Conservation (phyloP, 257 asterid genomes). For the Solanum sparsipilum region DNA sequence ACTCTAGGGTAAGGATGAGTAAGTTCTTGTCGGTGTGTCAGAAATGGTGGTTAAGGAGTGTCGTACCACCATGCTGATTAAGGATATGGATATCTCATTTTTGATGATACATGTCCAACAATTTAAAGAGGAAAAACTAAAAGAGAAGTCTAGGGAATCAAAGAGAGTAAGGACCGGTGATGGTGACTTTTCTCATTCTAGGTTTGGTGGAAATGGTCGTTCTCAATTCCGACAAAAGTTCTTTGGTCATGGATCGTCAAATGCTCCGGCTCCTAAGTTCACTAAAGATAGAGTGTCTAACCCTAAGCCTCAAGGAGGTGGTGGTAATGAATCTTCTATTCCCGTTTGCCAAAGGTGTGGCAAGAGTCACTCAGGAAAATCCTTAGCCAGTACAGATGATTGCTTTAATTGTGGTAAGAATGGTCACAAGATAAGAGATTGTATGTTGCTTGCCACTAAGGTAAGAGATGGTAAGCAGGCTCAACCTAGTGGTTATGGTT, state of each 20-base stretch:
- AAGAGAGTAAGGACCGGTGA: neutral
- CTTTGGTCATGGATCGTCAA: neutral
- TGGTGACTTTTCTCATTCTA: neutral
- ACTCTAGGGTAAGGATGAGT: neutral
- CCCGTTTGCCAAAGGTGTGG: too few species aligned
- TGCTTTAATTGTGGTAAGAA: too few species aligned
- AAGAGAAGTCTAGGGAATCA: neutral
- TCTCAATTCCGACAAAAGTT: neutral
- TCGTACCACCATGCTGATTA: neutral
- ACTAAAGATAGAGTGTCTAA: too few species aligned
- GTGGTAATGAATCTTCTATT: too few species aligned
- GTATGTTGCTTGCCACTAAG: too few species aligned
- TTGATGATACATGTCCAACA: neutral
- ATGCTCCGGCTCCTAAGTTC: too few species aligned
- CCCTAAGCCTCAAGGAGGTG: too few species aligned
- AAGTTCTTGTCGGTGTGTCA: neutral
- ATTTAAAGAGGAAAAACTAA: neutral
- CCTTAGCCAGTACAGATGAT: too few species aligned
- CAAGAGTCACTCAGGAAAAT: too few species aligned
- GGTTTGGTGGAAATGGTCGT: neutral
- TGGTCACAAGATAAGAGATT: too few species aligned
- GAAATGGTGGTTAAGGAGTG: neutral
- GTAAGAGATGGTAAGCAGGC: too few species aligned
- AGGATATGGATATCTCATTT: neutral
- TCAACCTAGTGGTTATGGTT: too few species aligned